phyloP scores from a whole-genome alignment of 2,329 filamentous ascomycete species.

The Microsporum ferrugineum region DNA sequence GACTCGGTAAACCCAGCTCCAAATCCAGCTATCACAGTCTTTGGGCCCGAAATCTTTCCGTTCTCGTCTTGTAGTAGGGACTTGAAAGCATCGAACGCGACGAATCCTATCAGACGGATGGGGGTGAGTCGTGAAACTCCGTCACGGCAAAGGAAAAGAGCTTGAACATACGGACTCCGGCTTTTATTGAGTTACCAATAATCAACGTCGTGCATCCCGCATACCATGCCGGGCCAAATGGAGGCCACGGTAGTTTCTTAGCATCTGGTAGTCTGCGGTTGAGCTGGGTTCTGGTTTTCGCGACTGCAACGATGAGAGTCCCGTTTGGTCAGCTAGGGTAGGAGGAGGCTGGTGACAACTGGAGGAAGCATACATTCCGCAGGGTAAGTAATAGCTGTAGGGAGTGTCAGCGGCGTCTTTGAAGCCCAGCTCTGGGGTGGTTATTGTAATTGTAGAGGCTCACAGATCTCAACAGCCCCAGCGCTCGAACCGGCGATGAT shows the following conservation, averaged over 20 bases:
- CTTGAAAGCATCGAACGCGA: slow-evolving; percentile 95
- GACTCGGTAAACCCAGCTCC: slow-evolving; percentile 92
- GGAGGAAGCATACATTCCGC: slow-evolving; percentile 61
- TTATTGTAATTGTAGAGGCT: slow-evolving; percentile 14
- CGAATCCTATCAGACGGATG: slow-evolving; percentile 51
- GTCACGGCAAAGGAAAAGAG: neutral
- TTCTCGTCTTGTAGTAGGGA: slow-evolving; percentile 65
- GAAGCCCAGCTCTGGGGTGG: neutral
- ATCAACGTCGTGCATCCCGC: slow-evolving; percentile 95
- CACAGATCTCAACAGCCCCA: slow-evolving; percentile 87
- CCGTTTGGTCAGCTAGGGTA: neutral
- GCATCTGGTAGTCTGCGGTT: slow-evolving; percentile 71
- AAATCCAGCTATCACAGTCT: slow-evolving; percentile 86
- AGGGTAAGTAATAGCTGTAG: slow-evolving; percentile 73
- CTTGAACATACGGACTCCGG: slow-evolving; percentile 64
- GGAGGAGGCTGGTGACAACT: too few species aligned
- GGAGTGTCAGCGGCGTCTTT: slow-evolving; percentile 17
- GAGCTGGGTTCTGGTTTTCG: slow-evolving; percentile 88
- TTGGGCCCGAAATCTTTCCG: slow-evolving; percentile 79
- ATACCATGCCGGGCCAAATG: slow-evolving; percentile 91
- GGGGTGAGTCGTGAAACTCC: neutral
- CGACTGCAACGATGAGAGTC: slow-evolving; percentile 47
- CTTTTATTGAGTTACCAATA: slow-evolving; percentile 92
- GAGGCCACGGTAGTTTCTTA: slow-evolving; percentile 87
- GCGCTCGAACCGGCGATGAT: slow-evolving; percentile 88